phyloP scores from a whole-genome alignment of 805 yeast genomes.

The Cyberlindnera suaveolens region DNA sequence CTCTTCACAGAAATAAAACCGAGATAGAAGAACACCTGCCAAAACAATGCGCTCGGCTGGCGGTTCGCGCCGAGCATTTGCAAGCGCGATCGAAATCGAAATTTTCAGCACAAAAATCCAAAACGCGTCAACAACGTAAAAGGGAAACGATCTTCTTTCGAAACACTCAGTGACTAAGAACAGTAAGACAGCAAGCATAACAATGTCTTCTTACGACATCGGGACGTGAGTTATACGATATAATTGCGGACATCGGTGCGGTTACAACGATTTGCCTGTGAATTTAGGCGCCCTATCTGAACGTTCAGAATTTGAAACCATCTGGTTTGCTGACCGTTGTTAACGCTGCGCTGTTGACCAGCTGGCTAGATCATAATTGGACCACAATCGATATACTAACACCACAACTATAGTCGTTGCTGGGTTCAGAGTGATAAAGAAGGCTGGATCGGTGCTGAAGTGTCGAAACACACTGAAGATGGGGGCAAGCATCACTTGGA shows the following conservation, averaged over 20 bases:
- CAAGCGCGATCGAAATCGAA: no score
- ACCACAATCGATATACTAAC: slow-evolving; percentile 23
- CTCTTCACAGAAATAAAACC: no score
- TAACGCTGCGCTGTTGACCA: no score
- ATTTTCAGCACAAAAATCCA: no score
- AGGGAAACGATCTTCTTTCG: slow-evolving; percentile 3
- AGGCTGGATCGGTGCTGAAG: slow-evolving; percentile 73
- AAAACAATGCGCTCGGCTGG: no score
- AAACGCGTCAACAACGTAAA: slow-evolving; percentile 2
- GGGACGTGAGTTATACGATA: slow-evolving; percentile 41
- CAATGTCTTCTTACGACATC: slow-evolving; percentile 40
- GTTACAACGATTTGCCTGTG: no score
- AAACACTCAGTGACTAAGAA: background rate
- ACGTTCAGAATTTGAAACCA: background rate
- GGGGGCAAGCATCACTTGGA: slow-evolving; percentile 43
- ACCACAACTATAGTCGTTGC: slow-evolving; percentile 44
- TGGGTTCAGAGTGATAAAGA: slow-evolving; percentile 67
- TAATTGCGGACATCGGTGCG: no score
- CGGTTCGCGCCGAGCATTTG: no score
- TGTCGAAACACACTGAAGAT: slow-evolving; percentile 37
- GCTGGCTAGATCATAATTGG: no score
- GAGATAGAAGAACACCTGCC: no score
- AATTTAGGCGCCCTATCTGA: background rate
- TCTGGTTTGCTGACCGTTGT: no score
- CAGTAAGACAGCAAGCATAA: slow-evolving; percentile 1